A percentile compares a stretch with the other conserved stretches of the same genome.
Evolutionary conservation across 805 yeast genomes (phyloP).

Genomic region (Nakazawaea ernobii): DNA sequence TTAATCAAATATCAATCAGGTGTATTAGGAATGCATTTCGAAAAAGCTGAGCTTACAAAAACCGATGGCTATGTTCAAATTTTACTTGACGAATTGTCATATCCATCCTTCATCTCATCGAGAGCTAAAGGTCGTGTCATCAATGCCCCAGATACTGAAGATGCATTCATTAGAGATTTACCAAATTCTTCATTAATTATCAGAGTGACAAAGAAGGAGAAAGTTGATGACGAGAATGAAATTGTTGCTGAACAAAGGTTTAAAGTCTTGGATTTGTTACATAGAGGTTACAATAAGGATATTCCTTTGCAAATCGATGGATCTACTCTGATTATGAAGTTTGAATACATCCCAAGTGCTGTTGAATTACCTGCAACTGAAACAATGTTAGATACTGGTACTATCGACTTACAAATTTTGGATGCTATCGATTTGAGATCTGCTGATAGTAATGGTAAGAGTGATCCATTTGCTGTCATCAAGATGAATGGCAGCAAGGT

Average conservation of each 20-base stretch:
- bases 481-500: constrained; percentile 47
- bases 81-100: constrained; percentile 57
- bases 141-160: constrained; percentile 40
- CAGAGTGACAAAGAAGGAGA: constrained; percentile 49
- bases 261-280: constrained; percentile 49
- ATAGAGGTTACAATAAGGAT: constrained; percentile 41
- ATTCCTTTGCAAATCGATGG: constrained; percentile 35
- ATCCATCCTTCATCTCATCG: constrained; percentile 51
- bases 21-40: constrained; percentile 47
- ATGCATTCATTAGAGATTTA: constrained; percentile 66
- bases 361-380: constrained; percentile 51
- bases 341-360: constrained; percentile 58
- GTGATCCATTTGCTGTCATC: constrained; percentile 65
- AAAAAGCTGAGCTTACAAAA: constrained; percentile 42
- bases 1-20: constrained; percentile 57
- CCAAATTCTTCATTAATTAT: constrained; percentile 51
- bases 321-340: constrained; percentile 38
- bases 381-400: constrained; percentile 64
- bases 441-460: constrained; percentile 68
- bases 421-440: constrained; percentile 49
- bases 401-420: constrained; percentile 47
- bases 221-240: constrained; percentile 41
- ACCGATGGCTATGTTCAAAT: constrained; percentile 50
- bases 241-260: constrained; percentile 44
- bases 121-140: constrained; percentile 42